Percentiles rank a stretch among this genome's conserved stretches.
These are phyloP conservation scores for Phylloporus sp. DNA, from an alignment of 768 basidiomycete species.

Conservation along the genomic window DNA sequence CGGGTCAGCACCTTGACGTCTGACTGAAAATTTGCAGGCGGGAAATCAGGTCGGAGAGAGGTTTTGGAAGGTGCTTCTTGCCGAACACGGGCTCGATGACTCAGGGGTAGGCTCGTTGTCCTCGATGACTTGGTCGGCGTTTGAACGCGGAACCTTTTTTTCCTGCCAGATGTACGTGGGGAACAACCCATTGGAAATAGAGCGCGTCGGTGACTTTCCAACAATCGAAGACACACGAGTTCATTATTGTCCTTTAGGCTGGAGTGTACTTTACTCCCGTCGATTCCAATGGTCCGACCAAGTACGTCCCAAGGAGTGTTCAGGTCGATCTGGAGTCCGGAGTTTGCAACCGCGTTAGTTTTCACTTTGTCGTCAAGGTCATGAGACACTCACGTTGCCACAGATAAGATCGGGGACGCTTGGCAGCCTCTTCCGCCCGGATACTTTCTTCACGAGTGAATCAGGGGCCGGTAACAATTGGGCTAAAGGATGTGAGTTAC, in stretches of 20 bases:
- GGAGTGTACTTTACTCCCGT: slow-evolving; percentile 82
- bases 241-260: slow-evolving; percentile 39
- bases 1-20: slow-evolving; percentile 9
- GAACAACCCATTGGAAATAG: slow-evolving; percentile 67
- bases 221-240: neutral
- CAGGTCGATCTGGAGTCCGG: slow-evolving; percentile 89
- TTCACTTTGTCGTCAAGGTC: neutral
- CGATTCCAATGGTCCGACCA: slow-evolving; percentile 43
- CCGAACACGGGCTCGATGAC: slow-evolving; percentile 77
- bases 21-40: slow-evolving; percentile 40
- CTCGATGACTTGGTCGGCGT: slow-evolving; percentile 14
- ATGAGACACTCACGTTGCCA: slow-evolving; percentile 1
- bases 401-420: slow-evolving; percentile 66
- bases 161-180: slow-evolving; percentile 58
- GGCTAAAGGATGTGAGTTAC: slow-evolving; percentile 83
- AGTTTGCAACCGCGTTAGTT: slow-evolving; percentile 70
- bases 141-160: slow-evolving; percentile 5
- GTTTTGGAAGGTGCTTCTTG: slow-evolving; percentile 87
- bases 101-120: slow-evolving; percentile 46
- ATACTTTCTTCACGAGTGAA: slow-evolving; percentile 68
- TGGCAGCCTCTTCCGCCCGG: slow-evolving; percentile 79
- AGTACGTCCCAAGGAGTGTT: slow-evolving; percentile 87
- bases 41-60: slow-evolving; percentile 77
- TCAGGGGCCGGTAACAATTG: slow-evolving; percentile 86
- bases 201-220: slow-evolving; percentile 46